phyloP scores from a whole-genome alignment of 2,329 filamentous ascomycete genomes.

The Fusarium sp. region DNA sequence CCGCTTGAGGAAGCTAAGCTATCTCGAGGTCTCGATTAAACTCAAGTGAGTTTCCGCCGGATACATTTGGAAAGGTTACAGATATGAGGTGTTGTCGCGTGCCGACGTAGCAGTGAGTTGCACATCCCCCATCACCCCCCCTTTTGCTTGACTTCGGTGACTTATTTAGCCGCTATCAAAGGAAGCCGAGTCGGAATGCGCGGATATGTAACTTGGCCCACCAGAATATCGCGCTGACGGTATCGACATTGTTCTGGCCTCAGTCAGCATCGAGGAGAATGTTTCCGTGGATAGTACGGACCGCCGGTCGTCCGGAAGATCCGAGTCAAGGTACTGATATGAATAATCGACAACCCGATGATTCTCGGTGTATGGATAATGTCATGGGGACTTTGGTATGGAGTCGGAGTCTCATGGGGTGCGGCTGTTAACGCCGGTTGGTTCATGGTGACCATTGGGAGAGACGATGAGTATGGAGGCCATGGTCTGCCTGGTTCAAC shows the following conservation, averaged over 20 bases:
- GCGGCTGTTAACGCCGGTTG: neutral
- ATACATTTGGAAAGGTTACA: constrained; percentile 19
- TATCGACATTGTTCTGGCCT: constrained; percentile 19
- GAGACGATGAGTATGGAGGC: neutral
- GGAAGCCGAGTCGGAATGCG: constrained; percentile 33
- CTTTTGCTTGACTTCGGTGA: constrained; percentile 21
- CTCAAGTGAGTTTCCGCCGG: constrained; percentile 53
- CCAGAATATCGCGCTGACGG: constrained; percentile 23
- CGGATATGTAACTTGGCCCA: constrained; percentile 22
- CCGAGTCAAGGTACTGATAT: constrained; percentile 21
- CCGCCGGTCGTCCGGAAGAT: constrained; percentile 12
- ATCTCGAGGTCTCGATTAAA: constrained; percentile 62
- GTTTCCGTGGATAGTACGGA: neutral
- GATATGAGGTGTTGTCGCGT: constrained; percentile 13
- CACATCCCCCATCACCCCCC: constrained; percentile 6
- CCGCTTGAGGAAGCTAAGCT: constrained; percentile 63
- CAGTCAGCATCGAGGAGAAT: neutral
- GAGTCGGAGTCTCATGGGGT: neutral
- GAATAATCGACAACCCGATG: constrained; percentile 13
- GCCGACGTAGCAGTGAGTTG: constrained; percentile 20
- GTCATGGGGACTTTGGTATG: neutral
- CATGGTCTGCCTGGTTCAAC: neutral
- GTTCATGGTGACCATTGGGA: neutral
- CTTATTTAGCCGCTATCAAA: constrained; percentile 3
- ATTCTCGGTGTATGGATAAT: constrained; percentile 15